Percentiles rank a stretch among this genome's conserved stretches.
phyloP scores from a whole-genome alignment of 805 yeast genomes.

The Ogataea pilisensis region DNA sequence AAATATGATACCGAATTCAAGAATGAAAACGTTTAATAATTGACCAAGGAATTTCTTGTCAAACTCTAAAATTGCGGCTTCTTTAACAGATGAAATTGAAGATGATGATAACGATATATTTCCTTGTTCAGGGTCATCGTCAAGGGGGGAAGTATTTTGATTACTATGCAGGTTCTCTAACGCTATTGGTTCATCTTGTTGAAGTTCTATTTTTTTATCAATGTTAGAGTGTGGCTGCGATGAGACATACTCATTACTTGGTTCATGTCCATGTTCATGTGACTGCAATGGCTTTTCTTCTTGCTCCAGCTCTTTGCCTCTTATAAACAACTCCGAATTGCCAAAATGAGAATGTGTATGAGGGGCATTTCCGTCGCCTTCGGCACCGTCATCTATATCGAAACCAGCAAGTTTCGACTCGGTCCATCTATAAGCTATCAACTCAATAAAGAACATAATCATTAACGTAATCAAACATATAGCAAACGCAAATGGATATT shows the following conservation, averaged over 20 bases:
- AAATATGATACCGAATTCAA: conserved; percentile 78
- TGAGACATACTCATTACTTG: too few species aligned
- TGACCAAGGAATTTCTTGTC: conserved; percentile 45
- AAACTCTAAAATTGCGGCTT: conserved; percentile 23
- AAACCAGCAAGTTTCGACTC: conserved; percentile 28
- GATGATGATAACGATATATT: background rate
- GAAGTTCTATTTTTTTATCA: background rate
- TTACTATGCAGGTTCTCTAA: background rate
- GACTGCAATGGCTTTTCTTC: conserved; percentile 3
- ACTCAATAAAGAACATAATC: conserved; percentile 48
- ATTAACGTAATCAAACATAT: conserved; percentile 48
- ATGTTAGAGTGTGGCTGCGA: too few species aligned
- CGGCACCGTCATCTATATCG: conserved; percentile 13
- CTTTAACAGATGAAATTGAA: conserved; percentile 11
- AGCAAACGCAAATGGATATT: conserved; percentile 54
- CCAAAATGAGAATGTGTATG: conserved; percentile 59
- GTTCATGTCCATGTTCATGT: background rate
- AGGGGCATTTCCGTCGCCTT: conserved; percentile 13
- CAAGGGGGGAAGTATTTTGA: conserved; percentile 13
- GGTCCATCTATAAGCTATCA: conserved; percentile 43
- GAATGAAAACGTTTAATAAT: conserved; percentile 48
- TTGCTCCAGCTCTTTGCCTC: conserved; percentile 7
- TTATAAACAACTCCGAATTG: conserved; percentile 26
- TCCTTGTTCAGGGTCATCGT: conserved; percentile 24
- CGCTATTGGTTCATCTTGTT: background rate